These are phyloP conservation scores for Calonectria pauciramosa DNA, from an alignment of 2,329 filamentous ascomycete species.

Conservation along the genomic window DNA sequence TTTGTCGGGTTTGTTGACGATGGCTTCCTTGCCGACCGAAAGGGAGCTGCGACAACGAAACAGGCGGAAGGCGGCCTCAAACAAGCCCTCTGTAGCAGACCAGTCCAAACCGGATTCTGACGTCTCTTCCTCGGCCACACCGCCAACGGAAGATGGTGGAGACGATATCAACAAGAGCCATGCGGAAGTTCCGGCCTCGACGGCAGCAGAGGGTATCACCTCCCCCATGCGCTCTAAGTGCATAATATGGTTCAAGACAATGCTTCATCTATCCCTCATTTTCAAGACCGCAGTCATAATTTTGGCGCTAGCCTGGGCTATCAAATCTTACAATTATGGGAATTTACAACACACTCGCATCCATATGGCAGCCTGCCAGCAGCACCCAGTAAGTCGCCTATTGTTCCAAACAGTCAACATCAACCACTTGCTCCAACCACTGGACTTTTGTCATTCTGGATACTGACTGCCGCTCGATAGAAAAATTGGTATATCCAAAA, in stretches of 20 bases:
- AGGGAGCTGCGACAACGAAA: background rate
- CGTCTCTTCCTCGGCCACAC: too few relatives aligned
- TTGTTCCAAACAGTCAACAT: background rate
- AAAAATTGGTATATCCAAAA: background rate
- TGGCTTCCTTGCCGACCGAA: background rate
- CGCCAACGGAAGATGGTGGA: background rate
- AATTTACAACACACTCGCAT: too few relatives aligned
- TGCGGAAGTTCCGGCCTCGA: background rate
- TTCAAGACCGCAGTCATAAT: background rate
- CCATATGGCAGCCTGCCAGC: background rate
- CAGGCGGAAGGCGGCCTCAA: background rate
- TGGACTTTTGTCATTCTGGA: too few relatives aligned
- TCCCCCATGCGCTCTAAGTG: background rate
- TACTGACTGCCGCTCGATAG: background rate
- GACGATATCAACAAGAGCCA: background rate
- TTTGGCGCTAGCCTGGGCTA: background rate
- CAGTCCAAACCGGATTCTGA: background rate
- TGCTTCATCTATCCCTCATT: background rate
- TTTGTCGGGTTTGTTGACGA: background rate
- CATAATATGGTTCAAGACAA: background rate
- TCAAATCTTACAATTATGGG: background rate
- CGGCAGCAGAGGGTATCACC: background rate
- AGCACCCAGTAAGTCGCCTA: background rate
- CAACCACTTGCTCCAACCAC: background rate
- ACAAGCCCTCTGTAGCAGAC: background rate